Evolutionary conservation across 345 rosid genomes (phyloP).

Genomic region (Garcia nutans): DNA sequence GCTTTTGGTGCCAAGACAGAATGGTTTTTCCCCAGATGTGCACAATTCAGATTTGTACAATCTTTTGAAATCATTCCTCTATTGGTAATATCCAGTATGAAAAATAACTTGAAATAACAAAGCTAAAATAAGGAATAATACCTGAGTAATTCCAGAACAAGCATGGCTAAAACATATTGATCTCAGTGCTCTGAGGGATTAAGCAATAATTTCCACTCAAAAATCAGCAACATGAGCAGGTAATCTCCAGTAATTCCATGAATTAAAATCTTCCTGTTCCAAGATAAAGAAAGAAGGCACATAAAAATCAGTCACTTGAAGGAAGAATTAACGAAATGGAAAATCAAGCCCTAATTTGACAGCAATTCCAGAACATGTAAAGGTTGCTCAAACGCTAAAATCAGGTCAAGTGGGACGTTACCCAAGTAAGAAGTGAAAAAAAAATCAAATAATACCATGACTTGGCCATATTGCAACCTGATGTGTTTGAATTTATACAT

Average conservation of each 20-base stretch:
- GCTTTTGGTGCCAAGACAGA: not conserved
- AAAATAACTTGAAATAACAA: not conserved
- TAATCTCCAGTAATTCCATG: constrained; percentile 93
- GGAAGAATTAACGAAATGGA: not conserved
- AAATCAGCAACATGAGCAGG: constrained; percentile 54
- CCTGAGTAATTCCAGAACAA: constrained; percentile 1
- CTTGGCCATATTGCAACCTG: too few relatives aligned
- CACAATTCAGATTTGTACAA: not conserved
- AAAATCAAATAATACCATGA: too few relatives aligned
- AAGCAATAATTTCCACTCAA: constrained; percentile 28
- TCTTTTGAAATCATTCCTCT: not conserved
- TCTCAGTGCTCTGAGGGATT: not conserved
- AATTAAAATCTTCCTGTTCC: constrained; percentile 80
- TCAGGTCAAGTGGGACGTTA: too few relatives aligned
- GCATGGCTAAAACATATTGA: not conserved
- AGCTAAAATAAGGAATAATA: constrained; percentile 1
- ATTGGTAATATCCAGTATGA: not conserved
- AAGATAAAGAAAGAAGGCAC: not conserved
- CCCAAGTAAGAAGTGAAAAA: too few relatives aligned
- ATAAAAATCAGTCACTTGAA: constrained; percentile 12
- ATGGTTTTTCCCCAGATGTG: not conserved
- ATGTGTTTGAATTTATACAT: too few relatives aligned
- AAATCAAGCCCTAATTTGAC: not conserved
- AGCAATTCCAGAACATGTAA: not conserved
- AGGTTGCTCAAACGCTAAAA: not conserved